phyloP scores from a whole-genome alignment of 2,329 filamentous ascomycete genomes.

The Aspergillus clavatus region DNA sequence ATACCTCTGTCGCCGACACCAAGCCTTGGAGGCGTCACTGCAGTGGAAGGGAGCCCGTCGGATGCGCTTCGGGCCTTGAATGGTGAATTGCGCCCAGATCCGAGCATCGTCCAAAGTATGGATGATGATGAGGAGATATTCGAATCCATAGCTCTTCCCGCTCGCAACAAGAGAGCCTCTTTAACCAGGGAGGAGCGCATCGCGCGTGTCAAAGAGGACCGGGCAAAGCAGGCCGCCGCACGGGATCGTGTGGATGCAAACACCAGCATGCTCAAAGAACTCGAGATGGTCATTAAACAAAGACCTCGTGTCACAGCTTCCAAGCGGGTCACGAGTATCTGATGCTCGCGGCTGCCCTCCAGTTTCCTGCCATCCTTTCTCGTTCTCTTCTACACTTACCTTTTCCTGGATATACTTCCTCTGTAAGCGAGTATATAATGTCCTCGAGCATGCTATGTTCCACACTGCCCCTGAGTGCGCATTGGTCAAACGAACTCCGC shows the following conservation, averaged over 20 bases:
- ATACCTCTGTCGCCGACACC: constrained; percentile 43
- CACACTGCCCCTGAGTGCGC: constrained; percentile 11
- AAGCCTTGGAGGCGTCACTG: constrained; percentile 44
- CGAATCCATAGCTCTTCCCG: constrained; percentile 77
- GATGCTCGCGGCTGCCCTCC: constrained; percentile 12
- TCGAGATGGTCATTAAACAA: constrained; percentile 79
- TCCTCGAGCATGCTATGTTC: constrained; percentile 2
- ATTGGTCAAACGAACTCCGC: constrained; percentile 14
- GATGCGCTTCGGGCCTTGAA: constrained; percentile 75
- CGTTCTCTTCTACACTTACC: not conserved
- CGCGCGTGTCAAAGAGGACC: constrained; percentile 79
- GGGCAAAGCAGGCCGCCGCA: constrained; percentile 65
- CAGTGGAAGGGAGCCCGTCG: constrained; percentile 54
- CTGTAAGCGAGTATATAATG: constrained; percentile 2
- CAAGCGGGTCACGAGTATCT: constrained; percentile 43
- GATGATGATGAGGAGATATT: constrained; percentile 71
- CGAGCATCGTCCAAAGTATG: constrained; percentile 24
- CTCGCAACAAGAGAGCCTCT: constrained; percentile 59
- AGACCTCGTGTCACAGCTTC: constrained; percentile 41
- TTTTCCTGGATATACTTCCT: not conserved
- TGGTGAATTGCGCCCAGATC: constrained; percentile 53
- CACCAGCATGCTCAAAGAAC: constrained; percentile 83
- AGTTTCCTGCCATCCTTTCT: not conserved
- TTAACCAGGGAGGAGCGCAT: constrained; percentile 85
- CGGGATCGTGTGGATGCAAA: constrained; percentile 75